Conservation (phyloP, 768 basidiomycete species). For the Termitomyces sp. region DNA sequence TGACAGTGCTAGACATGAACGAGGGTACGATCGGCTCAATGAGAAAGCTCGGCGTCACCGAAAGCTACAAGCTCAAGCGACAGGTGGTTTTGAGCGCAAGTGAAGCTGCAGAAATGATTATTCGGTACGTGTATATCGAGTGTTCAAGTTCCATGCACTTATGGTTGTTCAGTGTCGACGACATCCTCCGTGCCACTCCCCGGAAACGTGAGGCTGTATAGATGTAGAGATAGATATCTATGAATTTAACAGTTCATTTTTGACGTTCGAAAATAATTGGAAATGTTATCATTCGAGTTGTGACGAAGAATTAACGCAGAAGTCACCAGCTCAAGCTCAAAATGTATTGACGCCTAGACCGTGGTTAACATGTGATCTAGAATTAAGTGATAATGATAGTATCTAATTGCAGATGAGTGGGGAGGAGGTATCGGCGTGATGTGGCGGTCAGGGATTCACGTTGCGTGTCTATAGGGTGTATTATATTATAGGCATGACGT, state of each 20-base stretch:
- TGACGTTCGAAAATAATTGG: too few species aligned
- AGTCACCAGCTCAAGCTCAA: background rate
- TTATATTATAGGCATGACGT: constrained; percentile 4
- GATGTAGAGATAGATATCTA: background rate
- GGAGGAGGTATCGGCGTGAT: constrained; percentile 8
- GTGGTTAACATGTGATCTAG: background rate
- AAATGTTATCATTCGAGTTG: too few species aligned
- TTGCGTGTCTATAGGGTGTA: constrained; percentile 7
- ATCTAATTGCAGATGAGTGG: constrained; percentile 8
- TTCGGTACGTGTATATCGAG: constrained; percentile 52
- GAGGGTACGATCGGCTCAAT: constrained; percentile 82
- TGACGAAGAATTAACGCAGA: too few species aligned
- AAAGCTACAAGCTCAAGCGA: constrained; percentile 95
- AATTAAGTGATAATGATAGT: constrained; percentile 9
- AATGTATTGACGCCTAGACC: background rate
- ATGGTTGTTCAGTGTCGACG: constrained; percentile 64
- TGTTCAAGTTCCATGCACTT: background rate
- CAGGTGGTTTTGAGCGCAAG: constrained; percentile 93
- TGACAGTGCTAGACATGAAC: constrained; percentile 70
- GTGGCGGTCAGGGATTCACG: background rate
- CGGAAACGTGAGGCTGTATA: constrained; percentile 80
- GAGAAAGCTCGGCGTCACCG: constrained; percentile 83
- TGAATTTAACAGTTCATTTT: background rate
- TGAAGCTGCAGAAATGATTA: constrained; percentile 98
- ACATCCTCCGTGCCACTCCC: constrained; percentile 83